A percentile compares a stretch with the other conserved stretches of the same genome.
Evolutionary conservation across 805 yeast species (phyloP).

Genomic region (Lipomyces oligophaga): DNA sequence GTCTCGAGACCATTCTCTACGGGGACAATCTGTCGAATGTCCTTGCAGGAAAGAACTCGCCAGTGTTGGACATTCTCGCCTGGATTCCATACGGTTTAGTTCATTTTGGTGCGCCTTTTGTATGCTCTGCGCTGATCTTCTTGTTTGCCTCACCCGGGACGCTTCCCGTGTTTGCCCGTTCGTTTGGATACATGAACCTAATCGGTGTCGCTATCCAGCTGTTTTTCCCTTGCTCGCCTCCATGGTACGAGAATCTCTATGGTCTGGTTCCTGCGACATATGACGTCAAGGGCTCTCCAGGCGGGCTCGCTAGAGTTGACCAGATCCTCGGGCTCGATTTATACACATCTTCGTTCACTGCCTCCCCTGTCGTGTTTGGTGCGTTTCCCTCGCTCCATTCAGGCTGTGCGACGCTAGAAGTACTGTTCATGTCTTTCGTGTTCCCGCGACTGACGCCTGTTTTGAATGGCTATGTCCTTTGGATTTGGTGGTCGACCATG

Average conservation of each 20-base stretch:
- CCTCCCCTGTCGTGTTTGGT: conserved; percentile 91
- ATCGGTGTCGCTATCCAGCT: conserved; percentile 80
- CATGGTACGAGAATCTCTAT: conserved; percentile 80
- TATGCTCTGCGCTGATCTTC: conserved; percentile 72
- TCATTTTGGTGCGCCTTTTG: conserved; percentile 87
- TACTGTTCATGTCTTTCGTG: conserved; percentile 73
- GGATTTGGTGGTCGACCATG: conserved; percentile 99
- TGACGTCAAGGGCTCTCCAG: conserved; percentile 89
- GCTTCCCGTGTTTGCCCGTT: conserved; percentile 78
- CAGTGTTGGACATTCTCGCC: conserved; percentile 74
- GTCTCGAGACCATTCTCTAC: conserved; percentile 84
- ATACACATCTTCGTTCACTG: conserved; percentile 75
- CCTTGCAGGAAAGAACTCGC: conserved; percentile 65
- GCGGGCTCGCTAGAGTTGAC: conserved; percentile 90
- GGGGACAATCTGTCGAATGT: conserved; percentile 84
- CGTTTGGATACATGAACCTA: conserved; percentile 92
- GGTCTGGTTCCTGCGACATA: conserved; percentile 90
- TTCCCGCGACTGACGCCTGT: conserved; percentile 68
- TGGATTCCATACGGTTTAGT: conserved; percentile 93
- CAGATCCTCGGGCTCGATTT: conserved; percentile 69
- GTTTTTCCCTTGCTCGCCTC: conserved; percentile 90
- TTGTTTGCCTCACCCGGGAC: conserved; percentile 89
- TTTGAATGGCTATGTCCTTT: conserved; percentile 71
- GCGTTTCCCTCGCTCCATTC: conserved; percentile 85
- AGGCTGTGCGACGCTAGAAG: conserved; percentile 93